phyloP scores from a whole-genome alignment of 1,284 basidiomycete species.

The Ganoderma sinense region DNA sequence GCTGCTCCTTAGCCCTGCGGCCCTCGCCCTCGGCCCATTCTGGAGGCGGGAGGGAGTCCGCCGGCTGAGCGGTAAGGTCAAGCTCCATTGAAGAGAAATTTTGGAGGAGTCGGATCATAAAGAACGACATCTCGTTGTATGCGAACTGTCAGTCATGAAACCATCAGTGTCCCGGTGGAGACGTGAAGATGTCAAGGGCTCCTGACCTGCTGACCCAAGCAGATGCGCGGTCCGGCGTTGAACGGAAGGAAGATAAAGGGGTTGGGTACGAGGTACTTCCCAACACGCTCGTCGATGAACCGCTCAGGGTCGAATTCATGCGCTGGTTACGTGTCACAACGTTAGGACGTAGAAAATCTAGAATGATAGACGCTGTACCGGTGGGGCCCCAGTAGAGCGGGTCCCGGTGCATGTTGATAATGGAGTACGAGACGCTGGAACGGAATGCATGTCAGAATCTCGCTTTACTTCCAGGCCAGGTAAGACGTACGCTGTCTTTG shows the following conservation, averaged over 20 bases:
- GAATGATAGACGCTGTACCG: slow-evolving; percentile 43
- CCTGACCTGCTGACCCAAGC: slow-evolving; percentile 53
- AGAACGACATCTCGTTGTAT: slow-evolving; percentile 52
- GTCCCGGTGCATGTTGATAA: slow-evolving; percentile 69
- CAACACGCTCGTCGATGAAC: slow-evolving; percentile 48
- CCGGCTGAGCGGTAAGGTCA: slow-evolving; percentile 35
- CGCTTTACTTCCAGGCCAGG: not conserved
- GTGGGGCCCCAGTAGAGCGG: slow-evolving; percentile 72
- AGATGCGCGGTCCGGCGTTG: slow-evolving; percentile 57
- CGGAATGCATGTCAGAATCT: slow-evolving; percentile 8
- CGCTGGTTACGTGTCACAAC: slow-evolving; percentile 33
- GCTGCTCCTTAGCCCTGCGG: slow-evolving; percentile 31
- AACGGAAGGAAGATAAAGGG: slow-evolving; percentile 60
- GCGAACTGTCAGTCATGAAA: slow-evolving; percentile 42
- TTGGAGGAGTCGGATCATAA: slow-evolving; percentile 53
- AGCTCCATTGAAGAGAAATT: slow-evolving; percentile 53
- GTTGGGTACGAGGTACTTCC: slow-evolving; percentile 46
- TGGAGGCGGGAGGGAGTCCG: slow-evolving; percentile 30
- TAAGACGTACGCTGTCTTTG: slow-evolving; percentile 28
- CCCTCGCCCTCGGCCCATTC: slow-evolving; percentile 26
- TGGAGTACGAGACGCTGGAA: slow-evolving; percentile 56
- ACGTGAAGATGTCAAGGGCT: not conserved
- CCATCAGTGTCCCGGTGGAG: not conserved
- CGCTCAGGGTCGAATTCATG: slow-evolving; percentile 55
- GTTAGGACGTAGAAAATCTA: not conserved